Evolutionary conservation across 169 alveolate species (phyloP), one percentile per base, ranked within the genome.

Genomic region (Plasmodium inui): DNA sequence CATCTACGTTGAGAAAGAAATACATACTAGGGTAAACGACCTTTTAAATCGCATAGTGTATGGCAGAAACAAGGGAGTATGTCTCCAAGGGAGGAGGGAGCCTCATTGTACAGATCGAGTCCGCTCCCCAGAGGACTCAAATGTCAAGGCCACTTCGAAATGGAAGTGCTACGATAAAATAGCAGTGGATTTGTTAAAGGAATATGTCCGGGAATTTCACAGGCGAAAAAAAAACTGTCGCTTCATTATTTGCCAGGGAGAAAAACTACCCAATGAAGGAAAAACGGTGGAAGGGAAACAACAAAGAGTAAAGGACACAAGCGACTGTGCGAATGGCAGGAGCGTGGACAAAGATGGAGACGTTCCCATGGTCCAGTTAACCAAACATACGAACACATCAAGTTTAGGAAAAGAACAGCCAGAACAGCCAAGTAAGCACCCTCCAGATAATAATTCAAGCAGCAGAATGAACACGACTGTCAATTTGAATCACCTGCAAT

Each of bases 1-100:
- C 70, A 78, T 76, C 41, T 19, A 37, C 83, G 32, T 89, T 61
- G 94, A 89, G 50, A 89, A 81, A 61, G 94, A 89, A 70, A 89
- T 89, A 89, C 82, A 67, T 50, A 73, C 30, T 50, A 79, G 82
- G 37, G 39, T 89, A 39, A 89, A 89, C 50, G 34, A 71, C 37
- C 67, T 89, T 37, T 70, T 89, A 80, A 89, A 89, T 53, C 26
- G 61, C 34, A 89, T 89, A 57, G 55, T 89, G 70, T 81, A 55
- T 81, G 90, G 53, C 9, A 81, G 19, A n/a, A 78, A 80, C 39
- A 89, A 72, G 19, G 67, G 71, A 3, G n/a, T 74, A 30, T n/a
- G n/a, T 44, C 14, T 71, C 32, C 26, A 17, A 37, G 53, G 39
- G 76, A 44, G 26, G 55, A 39, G 28, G 28, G 76, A 67, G 46